Conservation (phyloP, 2,329 filamentous ascomycete genomes). For the Pseudogymnoascus sp. region DNA sequence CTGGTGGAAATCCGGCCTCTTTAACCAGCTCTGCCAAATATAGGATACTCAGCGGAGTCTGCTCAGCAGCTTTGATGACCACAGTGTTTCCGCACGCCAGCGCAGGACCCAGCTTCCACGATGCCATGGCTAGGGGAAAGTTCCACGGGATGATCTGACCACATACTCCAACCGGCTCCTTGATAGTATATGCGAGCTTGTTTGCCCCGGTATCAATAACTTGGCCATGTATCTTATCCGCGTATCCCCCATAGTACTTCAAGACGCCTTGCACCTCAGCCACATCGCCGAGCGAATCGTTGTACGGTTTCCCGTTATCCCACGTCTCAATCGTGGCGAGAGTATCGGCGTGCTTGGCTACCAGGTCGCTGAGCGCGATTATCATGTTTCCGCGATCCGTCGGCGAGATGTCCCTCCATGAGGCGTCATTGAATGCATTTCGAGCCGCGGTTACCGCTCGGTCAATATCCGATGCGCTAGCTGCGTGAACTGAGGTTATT, state of each 20-base stretch:
- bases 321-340: slow-evolving; percentile 78
- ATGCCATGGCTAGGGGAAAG: slow-evolving; percentile 58
- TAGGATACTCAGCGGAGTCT: slow-evolving; percentile 52
- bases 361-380: slow-evolving; percentile 69
- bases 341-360: slow-evolving; percentile 68
- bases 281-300: slow-evolving; percentile 69
- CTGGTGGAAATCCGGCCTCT: slow-evolving; percentile 58
- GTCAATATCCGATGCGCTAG: slow-evolving; percentile 77
- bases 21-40: slow-evolving; percentile 47
- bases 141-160: slow-evolving; percentile 70
- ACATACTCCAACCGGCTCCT: slow-evolving; percentile 61
- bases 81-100: slow-evolving; percentile 52
- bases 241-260: slow-evolving; percentile 74
- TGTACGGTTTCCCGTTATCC: slow-evolving; percentile 79
- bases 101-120: slow-evolving; percentile 60
- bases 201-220: slow-evolving; percentile 57
- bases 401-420: slow-evolving; percentile 62
- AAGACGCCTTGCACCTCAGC: slow-evolving; percentile 59
- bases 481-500: slow-evolving; percentile 72
- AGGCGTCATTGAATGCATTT: slow-evolving; percentile 62
- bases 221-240: slow-evolving; percentile 64
- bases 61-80: slow-evolving; percentile 54
- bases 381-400: slow-evolving; percentile 62
- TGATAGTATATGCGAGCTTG: slow-evolving; percentile 60
- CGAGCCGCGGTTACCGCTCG: slow-evolving; percentile 78